phyloP scores from a whole-genome alignment of 108 stramenopile genomes.

The Craspedostauros australis region DNA sequence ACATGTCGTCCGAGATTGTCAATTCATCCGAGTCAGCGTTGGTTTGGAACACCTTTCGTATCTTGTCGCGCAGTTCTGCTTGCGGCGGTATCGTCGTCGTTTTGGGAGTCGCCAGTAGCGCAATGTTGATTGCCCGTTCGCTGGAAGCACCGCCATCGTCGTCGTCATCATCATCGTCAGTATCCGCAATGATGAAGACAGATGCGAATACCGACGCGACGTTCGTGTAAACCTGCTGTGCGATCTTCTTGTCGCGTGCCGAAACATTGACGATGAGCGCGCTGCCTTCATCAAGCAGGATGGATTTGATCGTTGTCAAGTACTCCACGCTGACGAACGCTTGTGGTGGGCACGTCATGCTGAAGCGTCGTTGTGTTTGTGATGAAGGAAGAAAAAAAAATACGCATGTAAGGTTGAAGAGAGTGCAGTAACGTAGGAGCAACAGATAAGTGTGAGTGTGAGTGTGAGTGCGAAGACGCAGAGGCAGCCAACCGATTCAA shows the following conservation, averaged over 20 bases:
- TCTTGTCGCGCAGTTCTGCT: no score
- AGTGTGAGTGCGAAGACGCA: not conserved
- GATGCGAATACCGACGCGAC: constrained; percentile 3
- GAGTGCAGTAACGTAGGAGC: not conserved
- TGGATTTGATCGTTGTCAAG: not conserved
- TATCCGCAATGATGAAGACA: constrained; percentile 4
- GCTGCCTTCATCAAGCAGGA: not conserved
- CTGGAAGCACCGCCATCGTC: constrained; percentile 1
- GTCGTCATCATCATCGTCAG: constrained; percentile 6
- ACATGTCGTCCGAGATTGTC: no score
- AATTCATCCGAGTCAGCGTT: no score
- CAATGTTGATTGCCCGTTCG: constrained; percentile 9
- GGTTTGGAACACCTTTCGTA: no score
- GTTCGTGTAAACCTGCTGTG: not conserved
- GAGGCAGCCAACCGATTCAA: not conserved
- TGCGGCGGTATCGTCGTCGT: no score
- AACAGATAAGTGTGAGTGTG: not conserved
- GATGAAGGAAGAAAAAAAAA: not conserved
- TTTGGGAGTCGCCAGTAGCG: constrained; percentile 12
- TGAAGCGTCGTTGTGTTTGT: not conserved
- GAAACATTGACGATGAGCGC: constrained; percentile 14
- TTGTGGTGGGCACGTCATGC: constrained; percentile 19
- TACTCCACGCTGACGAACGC: constrained; percentile 9
- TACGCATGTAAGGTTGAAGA: not conserved
- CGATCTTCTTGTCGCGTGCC: constrained; percentile 13